Percentiles rank a stretch among this genome's conserved stretches.
Conservation (phyloP, 257 asterid species). For the Rehmannia glutinosa region DNA sequence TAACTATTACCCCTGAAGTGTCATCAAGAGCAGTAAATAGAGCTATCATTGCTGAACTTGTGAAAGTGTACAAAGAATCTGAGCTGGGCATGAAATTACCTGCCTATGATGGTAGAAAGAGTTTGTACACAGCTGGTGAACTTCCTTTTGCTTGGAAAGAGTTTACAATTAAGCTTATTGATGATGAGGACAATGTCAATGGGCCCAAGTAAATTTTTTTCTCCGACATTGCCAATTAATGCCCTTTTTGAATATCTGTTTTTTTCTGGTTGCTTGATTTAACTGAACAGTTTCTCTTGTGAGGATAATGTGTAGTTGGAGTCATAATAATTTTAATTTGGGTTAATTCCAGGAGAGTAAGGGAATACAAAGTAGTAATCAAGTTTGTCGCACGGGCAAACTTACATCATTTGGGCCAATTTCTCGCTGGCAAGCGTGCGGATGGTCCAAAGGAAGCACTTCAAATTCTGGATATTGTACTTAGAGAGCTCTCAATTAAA, state of each 20-base stretch:
- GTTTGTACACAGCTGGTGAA: constrained; percentile 95
- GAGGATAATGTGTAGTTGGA: background rate
- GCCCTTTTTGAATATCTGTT: background rate
- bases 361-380: constrained; percentile 80
- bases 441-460: constrained; percentile 96
- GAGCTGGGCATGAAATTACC: constrained; percentile 92
- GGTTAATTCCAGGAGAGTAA: constrained; percentile 53
- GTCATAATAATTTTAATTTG: background rate
- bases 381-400: constrained; percentile 86
- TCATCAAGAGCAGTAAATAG: constrained; percentile 79
- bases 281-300: too few relatives aligned
- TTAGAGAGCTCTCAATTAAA: constrained; percentile 79
- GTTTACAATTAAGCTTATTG: constrained; percentile 69
- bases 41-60: constrained; percentile 82
- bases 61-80: constrained; percentile 75
- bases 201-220: constrained; percentile 68
- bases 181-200: constrained; percentile 71
- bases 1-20: constrained; percentile 92
- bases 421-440: constrained; percentile 93
- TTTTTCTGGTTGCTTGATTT: too few relatives aligned
- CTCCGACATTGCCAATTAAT: constrained; percentile 2
- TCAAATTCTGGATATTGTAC: constrained; percentile 90
- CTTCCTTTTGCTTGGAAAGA: constrained; percentile 95
- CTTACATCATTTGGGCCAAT: constrained; percentile 83
- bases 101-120: constrained; percentile 93